Evolutionary conservation across 2,329 filamentous ascomycete species (phyloP), one percentile per base, ranked within the genome.

Genomic region (Leptographium galeiforme): DNA sequence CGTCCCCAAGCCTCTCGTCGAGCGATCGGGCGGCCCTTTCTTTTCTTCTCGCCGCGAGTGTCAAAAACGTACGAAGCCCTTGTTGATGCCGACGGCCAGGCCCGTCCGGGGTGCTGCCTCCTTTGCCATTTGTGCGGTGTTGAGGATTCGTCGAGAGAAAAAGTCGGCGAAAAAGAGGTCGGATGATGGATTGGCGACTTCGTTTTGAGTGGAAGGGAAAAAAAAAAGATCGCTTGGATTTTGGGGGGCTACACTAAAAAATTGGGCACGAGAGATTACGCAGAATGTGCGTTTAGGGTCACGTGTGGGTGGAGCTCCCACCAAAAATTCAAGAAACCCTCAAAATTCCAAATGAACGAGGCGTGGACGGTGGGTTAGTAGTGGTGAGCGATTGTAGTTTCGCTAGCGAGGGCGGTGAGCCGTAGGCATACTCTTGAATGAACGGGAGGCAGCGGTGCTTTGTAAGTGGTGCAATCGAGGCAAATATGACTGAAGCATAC

Each of bases 61-160:
- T 25, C 25, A 18, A 40, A 36, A 50, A 59, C 57, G 51, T 60
- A 59, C 58, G 49, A 57, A 56, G 51, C 59, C 64, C 61, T 75
- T 77, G 77, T 83, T 82, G 65, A 75, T 68, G 68, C 80, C 80
- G 66, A 78, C 71, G 71, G 74, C 71, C 63, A 83, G 70, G 70
- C 79, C 79, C 70, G 71, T 72, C 64, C 73, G 75, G 66, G 73
- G 72, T 63, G 75, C 70, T 58, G 73, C 68, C 72, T 81, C 78
- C 70, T 77, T 78, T 65, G 77, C 78, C 78, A 82, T 82, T 67
- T 65, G 63, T 59, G 52, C 56, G 55, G 61, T 63, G 61, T 61
- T 59, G 58, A 63, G 59, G 64, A 61, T 59, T 53, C 46, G 57
- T 57, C 55, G 59, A 53, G 48, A 48, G 44, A 45, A 16, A 39